Percentiles rank a stretch among this genome's conserved stretches.
phyloP scores from a whole-genome alignment of 768 basidiomycete genomes.

The Naematelia aurantialba region DNA sequence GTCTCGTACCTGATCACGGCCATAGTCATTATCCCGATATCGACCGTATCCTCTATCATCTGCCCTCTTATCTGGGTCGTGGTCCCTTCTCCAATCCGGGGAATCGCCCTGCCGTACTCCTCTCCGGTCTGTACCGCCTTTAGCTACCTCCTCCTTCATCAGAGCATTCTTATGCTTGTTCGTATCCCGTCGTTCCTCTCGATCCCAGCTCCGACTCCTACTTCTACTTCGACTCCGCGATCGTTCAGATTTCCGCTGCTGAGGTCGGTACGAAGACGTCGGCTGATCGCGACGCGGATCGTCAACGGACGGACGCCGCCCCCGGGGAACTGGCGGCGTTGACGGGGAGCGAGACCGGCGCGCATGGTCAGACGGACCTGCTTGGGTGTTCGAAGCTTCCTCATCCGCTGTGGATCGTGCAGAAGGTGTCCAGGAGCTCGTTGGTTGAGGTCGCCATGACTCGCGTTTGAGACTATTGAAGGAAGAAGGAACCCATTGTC shows the following conservation, averaged over 20 bases:
- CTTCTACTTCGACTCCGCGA: background rate
- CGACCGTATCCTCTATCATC: constrained; percentile 5
- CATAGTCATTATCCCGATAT: background rate
- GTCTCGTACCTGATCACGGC: constrained; percentile 13
- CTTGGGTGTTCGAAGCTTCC: background rate
- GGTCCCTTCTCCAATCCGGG: constrained; percentile 11
- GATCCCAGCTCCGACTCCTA: background rate
- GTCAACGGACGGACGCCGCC: background rate
- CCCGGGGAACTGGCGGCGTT: background rate
- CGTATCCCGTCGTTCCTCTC: background rate
- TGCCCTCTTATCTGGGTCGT: constrained; percentile 5
- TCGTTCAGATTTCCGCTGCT: background rate
- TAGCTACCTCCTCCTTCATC: background rate
- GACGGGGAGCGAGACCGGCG: background rate
- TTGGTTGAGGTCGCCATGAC: constrained; percentile 32
- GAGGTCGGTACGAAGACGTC: background rate
- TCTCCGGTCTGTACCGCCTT: background rate
- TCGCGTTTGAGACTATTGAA: constrained; percentile 24
- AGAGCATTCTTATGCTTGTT: background rate
- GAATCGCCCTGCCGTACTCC: background rate
- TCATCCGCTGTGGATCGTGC: background rate
- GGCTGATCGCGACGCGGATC: background rate
- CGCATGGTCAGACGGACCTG: background rate
- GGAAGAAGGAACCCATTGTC: background rate
- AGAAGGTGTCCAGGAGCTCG: constrained; percentile 18